phyloP scores from a whole-genome alignment of 2,329 filamentous ascomycete genomes.

The Cladosporium sp. region DNA sequence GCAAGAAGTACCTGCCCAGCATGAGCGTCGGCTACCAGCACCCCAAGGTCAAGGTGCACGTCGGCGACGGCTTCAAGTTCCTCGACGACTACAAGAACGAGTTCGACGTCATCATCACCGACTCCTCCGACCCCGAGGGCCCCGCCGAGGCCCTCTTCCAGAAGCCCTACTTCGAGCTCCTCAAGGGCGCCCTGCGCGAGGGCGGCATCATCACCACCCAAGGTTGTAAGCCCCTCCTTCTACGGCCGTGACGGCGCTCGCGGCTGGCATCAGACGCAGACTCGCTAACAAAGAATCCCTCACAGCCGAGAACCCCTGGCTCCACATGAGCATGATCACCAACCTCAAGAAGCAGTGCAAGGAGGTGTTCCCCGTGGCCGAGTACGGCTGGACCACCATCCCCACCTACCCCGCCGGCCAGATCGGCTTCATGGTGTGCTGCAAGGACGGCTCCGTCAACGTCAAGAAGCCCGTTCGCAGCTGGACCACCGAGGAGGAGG shows the following conservation, averaged over 20 bases:
- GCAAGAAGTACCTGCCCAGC: slow-evolving; percentile 93
- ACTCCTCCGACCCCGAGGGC: slow-evolving; percentile 95
- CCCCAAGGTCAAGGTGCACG: slow-evolving; percentile 87
- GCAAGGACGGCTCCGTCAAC: slow-evolving; percentile 84
- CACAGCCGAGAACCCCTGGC: slow-evolving; percentile 97
- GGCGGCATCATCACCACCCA: slow-evolving; percentile 99
- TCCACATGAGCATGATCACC: slow-evolving; percentile 90
- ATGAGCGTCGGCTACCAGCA: slow-evolving; percentile 91
- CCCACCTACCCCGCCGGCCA: slow-evolving; percentile 98
- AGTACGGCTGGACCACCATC: slow-evolving; percentile 99
- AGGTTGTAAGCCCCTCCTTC: slow-evolving; percentile 85
- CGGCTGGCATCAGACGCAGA: neutral
- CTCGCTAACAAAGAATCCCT: slow-evolving; percentile 16
- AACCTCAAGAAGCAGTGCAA: slow-evolving; percentile 96
- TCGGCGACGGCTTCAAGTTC: slow-evolving; percentile 99
- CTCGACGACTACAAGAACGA: slow-evolving; percentile 92
- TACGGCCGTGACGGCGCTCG: neutral
- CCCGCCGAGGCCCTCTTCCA: slow-evolving; percentile 96
- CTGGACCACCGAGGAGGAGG: slow-evolving; percentile 86
- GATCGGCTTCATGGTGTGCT: slow-evolving; percentile 99
- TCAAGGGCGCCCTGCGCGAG: slow-evolving; percentile 84
- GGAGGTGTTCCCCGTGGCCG: slow-evolving; percentile 94
- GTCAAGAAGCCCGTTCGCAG: slow-evolving; percentile 80
- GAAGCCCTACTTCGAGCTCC: slow-evolving; percentile 97
- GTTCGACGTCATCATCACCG: slow-evolving; percentile 99